A percentile compares a stretch with the other conserved stretches of the same genome.
phyloP scores from a whole-genome alignment of 2,329 filamentous ascomycete species.

The Colletotrichum paranaense region DNA sequence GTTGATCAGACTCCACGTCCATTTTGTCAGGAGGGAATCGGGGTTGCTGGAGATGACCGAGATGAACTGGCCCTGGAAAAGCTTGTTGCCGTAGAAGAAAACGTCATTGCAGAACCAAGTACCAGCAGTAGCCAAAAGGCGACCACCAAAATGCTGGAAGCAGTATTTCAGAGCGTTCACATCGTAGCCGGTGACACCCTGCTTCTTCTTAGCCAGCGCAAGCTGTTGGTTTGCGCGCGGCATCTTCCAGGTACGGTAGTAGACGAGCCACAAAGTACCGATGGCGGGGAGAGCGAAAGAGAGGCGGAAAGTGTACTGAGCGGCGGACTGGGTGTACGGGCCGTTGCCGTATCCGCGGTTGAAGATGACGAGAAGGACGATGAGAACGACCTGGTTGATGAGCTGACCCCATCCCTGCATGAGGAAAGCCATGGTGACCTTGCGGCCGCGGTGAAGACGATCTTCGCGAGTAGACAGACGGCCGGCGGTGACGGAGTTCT shows the following conservation, averaged over 20 bases:
- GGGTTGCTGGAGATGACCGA: conserved; percentile 77
- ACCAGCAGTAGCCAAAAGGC: conserved; percentile 86
- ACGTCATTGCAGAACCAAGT: conserved; percentile 97
- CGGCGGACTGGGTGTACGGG: conserved; percentile 81
- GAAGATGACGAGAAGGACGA: conserved; percentile 88
- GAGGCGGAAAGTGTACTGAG: conserved; percentile 91
- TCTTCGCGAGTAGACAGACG: conserved; percentile 92
- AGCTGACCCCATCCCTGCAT: conserved; percentile 99
- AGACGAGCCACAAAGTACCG: conserved; percentile 93
- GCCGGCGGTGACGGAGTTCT: conserved; percentile 86
- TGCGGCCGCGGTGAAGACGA: conserved; percentile 93
- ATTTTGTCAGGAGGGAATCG: conserved; percentile 82
- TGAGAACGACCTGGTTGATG: conserved; percentile 90
- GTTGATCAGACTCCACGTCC: conserved; percentile 95
- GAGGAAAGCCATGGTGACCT: conserved; percentile 94
- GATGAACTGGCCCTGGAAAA: conserved; percentile 95
- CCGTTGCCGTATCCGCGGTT: conserved; percentile 66
- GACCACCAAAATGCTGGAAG: conserved; percentile 85
- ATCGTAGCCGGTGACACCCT: conserved; percentile 87
- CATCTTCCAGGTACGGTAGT: conserved; percentile 98
- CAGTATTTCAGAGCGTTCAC: conserved; percentile 83
- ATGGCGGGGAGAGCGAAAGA: conserved; percentile 92
- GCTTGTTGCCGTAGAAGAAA: conserved; percentile 99
- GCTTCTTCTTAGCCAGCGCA: conserved; percentile 83
- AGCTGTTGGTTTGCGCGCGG: conserved; percentile 87